Evolutionary conservation across 192 early-diverging fungal genomes (phyloP).

Genomic region (Jimgerdemannia flammicorona): DNA sequence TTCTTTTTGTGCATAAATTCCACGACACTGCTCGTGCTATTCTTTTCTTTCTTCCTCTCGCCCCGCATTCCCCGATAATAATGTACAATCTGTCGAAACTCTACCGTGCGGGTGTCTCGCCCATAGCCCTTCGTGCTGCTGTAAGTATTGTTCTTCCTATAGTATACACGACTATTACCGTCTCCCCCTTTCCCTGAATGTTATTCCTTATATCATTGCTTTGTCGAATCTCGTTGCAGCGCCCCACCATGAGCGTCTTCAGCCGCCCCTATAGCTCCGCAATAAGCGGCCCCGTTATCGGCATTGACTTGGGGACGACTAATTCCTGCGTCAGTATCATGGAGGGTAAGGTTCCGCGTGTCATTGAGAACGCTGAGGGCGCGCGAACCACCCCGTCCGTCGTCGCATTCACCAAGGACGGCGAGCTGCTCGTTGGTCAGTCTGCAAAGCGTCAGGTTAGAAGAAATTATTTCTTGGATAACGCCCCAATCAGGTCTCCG

Average conservation of each 20-base stretch:
- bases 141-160: neutral
- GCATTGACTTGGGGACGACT: conserved; percentile 99
- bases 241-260: conserved; percentile 11
- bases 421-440: conserved; percentile 94
- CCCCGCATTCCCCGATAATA: conserved; percentile 1
- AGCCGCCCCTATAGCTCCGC: conserved; percentile 70
- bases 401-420: conserved; percentile 95
- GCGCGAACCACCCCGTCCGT: conserved; percentile 95
- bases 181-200: neutral
- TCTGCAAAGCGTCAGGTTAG: conserved; percentile 90
- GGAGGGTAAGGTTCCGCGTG: conserved; percentile 96
- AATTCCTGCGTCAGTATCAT: conserved; percentile 99
- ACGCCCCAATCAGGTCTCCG: no score
- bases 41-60: conserved; percentile 12
- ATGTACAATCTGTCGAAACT: conserved; percentile 31
- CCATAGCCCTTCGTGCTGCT: conserved; percentile 11
- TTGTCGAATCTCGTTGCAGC: conserved; percentile 11
- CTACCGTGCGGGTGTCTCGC: conserved; percentile 17
- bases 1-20: conserved; percentile 4
- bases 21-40: neutral
- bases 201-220: neutral
- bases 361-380: conserved; percentile 97
- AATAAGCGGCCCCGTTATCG: conserved; percentile 89
- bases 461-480: no score
- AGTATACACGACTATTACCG: no score